Percentiles rank a stretch among this genome's conserved stretches.
These are phyloP conservation scores for Crepidotus variabilis DNA, from an alignment of 768 basidiomycete genomes.

Conservation along the genomic window DNA sequence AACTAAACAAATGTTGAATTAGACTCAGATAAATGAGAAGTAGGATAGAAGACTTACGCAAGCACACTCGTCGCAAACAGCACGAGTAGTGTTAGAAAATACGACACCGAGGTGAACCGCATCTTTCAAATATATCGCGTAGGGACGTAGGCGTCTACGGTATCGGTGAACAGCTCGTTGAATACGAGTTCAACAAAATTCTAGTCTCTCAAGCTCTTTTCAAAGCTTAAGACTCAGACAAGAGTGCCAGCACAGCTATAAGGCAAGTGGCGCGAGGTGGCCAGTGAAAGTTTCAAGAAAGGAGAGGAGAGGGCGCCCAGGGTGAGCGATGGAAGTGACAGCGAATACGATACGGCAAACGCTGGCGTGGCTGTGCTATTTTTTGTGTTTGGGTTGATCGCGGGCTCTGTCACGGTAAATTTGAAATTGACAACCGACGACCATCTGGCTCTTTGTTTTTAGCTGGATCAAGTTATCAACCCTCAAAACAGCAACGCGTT, in stretches of 20 bases:
- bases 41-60: conserved; percentile 46
- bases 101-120: conserved; percentile 12
- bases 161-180: background rate
- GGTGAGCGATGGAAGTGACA: background rate
- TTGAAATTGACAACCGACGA: too few species aligned
- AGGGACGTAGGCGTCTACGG: too few species aligned
- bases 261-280: background rate
- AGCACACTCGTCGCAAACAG: conserved; percentile 47
- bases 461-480: too few species aligned
- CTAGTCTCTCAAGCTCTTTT: too few species aligned
- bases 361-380: conserved; percentile 17
- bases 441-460: too few species aligned
- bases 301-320: background rate
- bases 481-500: too few species aligned
- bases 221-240: background rate
- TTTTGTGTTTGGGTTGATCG: conserved; percentile 4
- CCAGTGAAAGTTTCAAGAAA: background rate
- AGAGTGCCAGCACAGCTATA: too few species aligned
- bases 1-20: conserved; percentile 35
- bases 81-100: conserved; percentile 46
- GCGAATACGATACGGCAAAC: background rate
- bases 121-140: background rate
- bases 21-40: background rate
- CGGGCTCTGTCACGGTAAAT: too few species aligned
- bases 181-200: background rate